Evolutionary conservation across 768 basidiomycete genomes (phyloP).

Genomic region (Suillus variegatus): DNA sequence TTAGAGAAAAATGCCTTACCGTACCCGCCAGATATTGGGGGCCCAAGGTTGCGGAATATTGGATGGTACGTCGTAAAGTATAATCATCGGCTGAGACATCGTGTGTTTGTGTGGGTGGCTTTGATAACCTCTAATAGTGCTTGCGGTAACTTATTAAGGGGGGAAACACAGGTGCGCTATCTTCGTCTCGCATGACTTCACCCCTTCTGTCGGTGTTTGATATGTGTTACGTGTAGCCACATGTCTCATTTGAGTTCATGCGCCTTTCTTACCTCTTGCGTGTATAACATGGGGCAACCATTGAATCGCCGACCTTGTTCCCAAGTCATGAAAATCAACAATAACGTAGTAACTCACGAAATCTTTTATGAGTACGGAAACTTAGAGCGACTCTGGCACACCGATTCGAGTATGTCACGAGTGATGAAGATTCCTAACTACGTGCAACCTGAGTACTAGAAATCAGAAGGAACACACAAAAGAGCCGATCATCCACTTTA

Average conservation of each 20-base stretch:
- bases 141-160: constrained; percentile 16
- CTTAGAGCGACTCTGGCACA: neutral
- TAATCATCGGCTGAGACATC: constrained; percentile 55
- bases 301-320: neutral
- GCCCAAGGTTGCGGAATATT: constrained; percentile 69
- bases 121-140: neutral
- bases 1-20: constrained; percentile 38
- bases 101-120: neutral
- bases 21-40: constrained; percentile 72
- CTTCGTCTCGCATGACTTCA: neutral
- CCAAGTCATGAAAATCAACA: neutral
- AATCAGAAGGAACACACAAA: neutral
- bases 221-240: constrained; percentile 1
- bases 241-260: neutral
- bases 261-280: neutral
- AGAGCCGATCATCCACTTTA: neutral
- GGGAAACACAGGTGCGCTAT: constrained; percentile 1
- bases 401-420: neutral
- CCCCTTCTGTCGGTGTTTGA: constrained; percentile 1
- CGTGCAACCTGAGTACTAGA: neutral
- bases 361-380: neutral
- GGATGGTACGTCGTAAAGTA: constrained; percentile 67
- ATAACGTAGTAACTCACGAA: neutral
- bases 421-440: neutral
- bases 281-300: neutral